Evolutionary conservation across 2,329 filamentous ascomycete genomes (phyloP), one percentile per base, ranked within the genome.

Genomic region (Fusarium nygamai): DNA sequence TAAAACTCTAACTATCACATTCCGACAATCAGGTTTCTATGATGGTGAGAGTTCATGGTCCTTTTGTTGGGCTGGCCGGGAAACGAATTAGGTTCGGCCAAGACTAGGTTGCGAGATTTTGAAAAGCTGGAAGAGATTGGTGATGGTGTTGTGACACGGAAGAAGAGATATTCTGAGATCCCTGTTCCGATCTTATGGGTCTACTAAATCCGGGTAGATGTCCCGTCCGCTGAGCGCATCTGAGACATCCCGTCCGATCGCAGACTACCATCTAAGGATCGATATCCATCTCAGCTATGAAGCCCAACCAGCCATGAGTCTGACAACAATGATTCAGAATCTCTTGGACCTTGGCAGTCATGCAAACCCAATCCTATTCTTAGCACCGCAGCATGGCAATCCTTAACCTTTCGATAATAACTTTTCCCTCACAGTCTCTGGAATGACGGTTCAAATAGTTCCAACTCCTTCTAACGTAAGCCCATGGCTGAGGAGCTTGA

Each of bases 1-100:
- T 39, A 22, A 22, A 54, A 62, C 48, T 48, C 24, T 19, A 48
- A 39, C 20, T n/a, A 60, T 70, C 66, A 70, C 67, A 70, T 70
- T 70, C 66, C 67, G 47, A 24, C 27, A 36, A 60, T 58, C 31
- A n/a, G 10, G 57, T 29, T 59, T 20, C 8, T 29, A 54, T 47
- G 13, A 53, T 33, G 43, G 41, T 17, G 24, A 43, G 19, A 39
- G 43, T 61, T 17, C 33, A 31, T 20, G 13, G 20, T 17, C 17
- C 24, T 57, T 43, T 43, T 47, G 34, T 46, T 47, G 22, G 33
- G 59, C 54, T 70, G 59, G 12, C 51, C 31, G 66, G 60, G 67
- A 27, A 44, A 70, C 47, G 14, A n/a, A 9, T 24, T 27, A 16
- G 41, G 20, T 33, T 64, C 17, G 33, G 17, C 27, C 24, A 38